Percentiles rank a stretch among this genome's conserved stretches.
Conservation (phyloP, 768 basidiomycete genomes). For the Lyophyllum shimeji region DNA sequence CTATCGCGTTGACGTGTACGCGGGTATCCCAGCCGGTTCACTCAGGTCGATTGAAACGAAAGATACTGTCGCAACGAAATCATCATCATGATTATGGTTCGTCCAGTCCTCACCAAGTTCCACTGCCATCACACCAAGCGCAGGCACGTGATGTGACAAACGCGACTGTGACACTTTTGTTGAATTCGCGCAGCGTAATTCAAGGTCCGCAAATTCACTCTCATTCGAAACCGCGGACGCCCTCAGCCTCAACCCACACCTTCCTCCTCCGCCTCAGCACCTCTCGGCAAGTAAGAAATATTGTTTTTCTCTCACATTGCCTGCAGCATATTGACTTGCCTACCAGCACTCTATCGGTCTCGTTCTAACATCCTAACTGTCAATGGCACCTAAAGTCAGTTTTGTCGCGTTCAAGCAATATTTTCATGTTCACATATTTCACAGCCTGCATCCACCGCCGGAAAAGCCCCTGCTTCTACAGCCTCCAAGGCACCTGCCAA, state of each 20-base stretch:
- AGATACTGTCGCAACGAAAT: too few relatives aligned
- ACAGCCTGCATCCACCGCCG: conserved; percentile 37
- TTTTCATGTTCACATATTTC: too few relatives aligned
- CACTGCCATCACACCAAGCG: too few relatives aligned
- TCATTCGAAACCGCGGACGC: conserved; percentile 15
- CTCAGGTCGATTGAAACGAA: too few relatives aligned
- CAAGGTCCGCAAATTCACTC: conserved; percentile 17
- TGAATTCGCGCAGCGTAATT: conserved; percentile 17
- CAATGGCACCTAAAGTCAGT: conserved; percentile 34
- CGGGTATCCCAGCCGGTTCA: too few relatives aligned
- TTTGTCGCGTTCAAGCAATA: not conserved
- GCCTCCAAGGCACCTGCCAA: conserved; percentile 55
- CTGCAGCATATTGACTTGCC: not conserved
- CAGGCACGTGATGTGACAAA: conserved; percentile 10
- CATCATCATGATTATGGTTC: too few relatives aligned
- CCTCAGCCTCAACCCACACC: conserved; percentile 20
- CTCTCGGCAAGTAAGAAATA: not conserved
- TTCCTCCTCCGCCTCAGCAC: conserved; percentile 25
- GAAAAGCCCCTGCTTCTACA: conserved; percentile 57
- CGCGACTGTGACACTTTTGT: conserved; percentile 16
- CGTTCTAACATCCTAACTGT: conserved; percentile 9
- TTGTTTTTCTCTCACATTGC: not conserved
- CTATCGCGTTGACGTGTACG: too few relatives aligned
- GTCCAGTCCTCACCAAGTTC: too few relatives aligned
- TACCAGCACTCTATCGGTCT: not conserved